Evolutionary conservation across 2,329 filamentous ascomycete genomes (phyloP).

Genomic region (Lecanoromycetidae sp.): DNA sequence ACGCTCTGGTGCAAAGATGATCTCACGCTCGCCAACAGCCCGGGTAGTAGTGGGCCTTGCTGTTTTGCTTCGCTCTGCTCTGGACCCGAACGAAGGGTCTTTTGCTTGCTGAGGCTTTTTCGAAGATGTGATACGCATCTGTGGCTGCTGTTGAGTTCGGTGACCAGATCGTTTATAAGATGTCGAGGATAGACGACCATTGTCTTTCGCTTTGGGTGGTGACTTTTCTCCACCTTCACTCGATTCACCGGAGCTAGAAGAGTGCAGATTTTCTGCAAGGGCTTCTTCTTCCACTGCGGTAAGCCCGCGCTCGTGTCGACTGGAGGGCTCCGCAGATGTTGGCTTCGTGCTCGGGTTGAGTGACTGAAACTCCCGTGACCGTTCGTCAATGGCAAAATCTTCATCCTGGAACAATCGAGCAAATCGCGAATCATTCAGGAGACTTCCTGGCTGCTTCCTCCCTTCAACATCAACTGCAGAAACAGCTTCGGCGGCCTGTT

Average conservation of each 20-base stretch:
- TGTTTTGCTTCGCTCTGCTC: constrained; percentile 31
- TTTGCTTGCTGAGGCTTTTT: constrained; percentile 32
- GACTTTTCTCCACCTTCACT: constrained; percentile 27
- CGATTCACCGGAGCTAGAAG: constrained; percentile 27
- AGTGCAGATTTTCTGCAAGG: constrained; percentile 34
- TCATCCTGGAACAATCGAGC: constrained; percentile 79
- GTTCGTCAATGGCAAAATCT: constrained; percentile 86
- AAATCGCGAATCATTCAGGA: constrained; percentile 81
- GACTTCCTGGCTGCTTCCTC: constrained; percentile 33
- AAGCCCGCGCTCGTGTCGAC: constrained; percentile 37
- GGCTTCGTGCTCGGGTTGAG: constrained; percentile 73
- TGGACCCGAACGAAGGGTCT: constrained; percentile 46
- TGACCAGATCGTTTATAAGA: constrained; percentile 45
- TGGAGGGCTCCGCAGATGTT: constrained; percentile 19
- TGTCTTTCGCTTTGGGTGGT: constrained; percentile 24
- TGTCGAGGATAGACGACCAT: constrained; percentile 39
- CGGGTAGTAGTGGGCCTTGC: constrained; percentile 25
- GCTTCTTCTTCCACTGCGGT: constrained; percentile 53
- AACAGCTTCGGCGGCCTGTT: constrained; percentile 23
- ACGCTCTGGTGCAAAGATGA: constrained; percentile 46
- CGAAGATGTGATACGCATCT: constrained; percentile 47
- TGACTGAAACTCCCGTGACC: constrained; percentile 68
- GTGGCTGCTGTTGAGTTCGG: constrained; percentile 31
- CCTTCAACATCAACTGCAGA: constrained; percentile 12
- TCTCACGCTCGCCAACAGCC: constrained; percentile 41